Conservation (phyloP, 495 filamentous ascomycete species). For the Daldinia caldariorum region DNA sequence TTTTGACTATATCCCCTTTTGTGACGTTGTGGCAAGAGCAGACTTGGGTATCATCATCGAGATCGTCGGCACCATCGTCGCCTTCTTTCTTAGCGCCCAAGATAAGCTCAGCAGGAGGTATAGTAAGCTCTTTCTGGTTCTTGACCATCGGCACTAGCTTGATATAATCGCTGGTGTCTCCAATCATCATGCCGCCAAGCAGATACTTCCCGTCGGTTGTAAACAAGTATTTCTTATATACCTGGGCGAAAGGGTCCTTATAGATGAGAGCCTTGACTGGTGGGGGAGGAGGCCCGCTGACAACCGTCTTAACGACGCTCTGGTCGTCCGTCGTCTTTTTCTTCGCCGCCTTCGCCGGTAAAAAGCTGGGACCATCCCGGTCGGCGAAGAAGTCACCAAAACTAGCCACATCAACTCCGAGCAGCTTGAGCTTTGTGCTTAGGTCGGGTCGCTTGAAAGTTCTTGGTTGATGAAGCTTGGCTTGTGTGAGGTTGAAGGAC, state of each 20-base stretch:
- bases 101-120: constrained; percentile 90
- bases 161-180: constrained; percentile 93
- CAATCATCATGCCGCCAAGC: constrained; percentile 98
- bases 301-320: constrained; percentile 57
- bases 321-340: constrained; percentile 53
- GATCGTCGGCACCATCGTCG: constrained; percentile 69
- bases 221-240: constrained; percentile 97
- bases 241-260: constrained; percentile 90
- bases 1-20: constrained; percentile 81
- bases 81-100: constrained; percentile 79
- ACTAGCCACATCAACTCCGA: constrained; percentile 93
- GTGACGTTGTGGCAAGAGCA: constrained; percentile 97
- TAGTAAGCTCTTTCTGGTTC: constrained; percentile 80
- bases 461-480: constrained; percentile 72
- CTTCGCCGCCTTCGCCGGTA: constrained; percentile 65
- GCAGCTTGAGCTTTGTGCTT: constrained; percentile 92
- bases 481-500: constrained; percentile 92
- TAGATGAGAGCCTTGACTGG: constrained; percentile 89
- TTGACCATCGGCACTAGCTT: constrained; percentile 96
- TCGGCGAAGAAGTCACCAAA: constrained; percentile 98
- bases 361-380: constrained; percentile 80
- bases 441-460: constrained; percentile 87
- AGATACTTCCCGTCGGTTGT: constrained; percentile 92
- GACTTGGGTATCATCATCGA: constrained; percentile 86
- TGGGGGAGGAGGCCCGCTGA: constrained; percentile 31